Percentiles rank a stretch among this genome's conserved stretches.
Evolutionary conservation across 257 asterid genomes (phyloP).

Genomic region (Przewalskia tangutica): DNA sequence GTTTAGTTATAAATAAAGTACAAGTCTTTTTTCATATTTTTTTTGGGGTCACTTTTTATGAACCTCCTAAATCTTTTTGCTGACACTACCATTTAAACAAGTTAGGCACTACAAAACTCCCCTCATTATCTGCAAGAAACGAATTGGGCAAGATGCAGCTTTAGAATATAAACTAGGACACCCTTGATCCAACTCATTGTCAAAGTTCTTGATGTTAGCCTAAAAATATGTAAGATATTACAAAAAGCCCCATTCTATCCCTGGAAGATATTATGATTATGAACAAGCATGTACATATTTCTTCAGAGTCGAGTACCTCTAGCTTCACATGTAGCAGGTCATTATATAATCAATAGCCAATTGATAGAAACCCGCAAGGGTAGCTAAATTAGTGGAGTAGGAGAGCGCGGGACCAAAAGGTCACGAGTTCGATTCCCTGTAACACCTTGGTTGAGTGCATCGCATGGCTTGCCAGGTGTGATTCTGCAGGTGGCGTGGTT

Average conservation of each 20-base stretch:
- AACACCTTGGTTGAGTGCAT: no score
- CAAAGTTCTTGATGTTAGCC: not conserved
- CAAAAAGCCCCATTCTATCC: constrained; percentile 17
- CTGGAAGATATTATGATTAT: constrained; percentile 7
- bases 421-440: no score
- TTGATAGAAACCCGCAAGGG: no score
- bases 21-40: not conserved
- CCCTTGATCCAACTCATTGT: not conserved
- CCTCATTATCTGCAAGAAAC: not conserved
- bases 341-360: constrained; percentile 15
- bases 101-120: not conserved
- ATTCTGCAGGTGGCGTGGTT: no score
- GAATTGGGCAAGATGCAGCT: not conserved
- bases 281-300: constrained; percentile 17
- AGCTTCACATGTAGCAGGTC: constrained; percentile 19
- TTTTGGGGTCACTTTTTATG: not conserved
- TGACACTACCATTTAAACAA: not conserved
- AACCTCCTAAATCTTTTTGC: not conserved
- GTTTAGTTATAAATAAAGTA: not conserved
- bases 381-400: no score
- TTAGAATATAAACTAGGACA: not conserved
- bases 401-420: no score
- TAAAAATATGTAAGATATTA: not conserved
- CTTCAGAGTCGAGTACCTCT: constrained; percentile 26
- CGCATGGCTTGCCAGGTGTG: no score